phyloP scores from a whole-genome alignment of 257 asterid species.

The Fraxinus excelsior region DNA sequence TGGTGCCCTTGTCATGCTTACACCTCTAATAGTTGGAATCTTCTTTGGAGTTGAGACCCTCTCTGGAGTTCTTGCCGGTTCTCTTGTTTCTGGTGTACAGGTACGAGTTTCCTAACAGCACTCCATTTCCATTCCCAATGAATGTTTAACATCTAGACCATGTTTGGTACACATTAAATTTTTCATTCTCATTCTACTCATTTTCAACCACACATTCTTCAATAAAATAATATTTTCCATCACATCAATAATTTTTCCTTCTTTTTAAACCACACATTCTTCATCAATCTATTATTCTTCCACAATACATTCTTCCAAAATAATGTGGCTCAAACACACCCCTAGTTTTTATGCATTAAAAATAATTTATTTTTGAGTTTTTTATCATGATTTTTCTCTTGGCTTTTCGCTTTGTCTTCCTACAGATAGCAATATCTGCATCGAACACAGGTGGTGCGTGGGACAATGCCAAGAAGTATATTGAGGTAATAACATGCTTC shows the following conservation, averaged over 20 bases:
- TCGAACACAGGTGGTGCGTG: slow-evolving; percentile 61
- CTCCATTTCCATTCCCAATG: not conserved
- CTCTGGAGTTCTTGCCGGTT: slow-evolving; percentile 18
- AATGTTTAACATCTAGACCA: not conserved
- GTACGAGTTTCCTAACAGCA: not conserved
- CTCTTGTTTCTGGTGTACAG: slow-evolving; percentile 23
- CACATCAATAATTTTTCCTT: too few relatives aligned
- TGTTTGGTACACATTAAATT: too few relatives aligned
- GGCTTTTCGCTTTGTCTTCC: not conserved
- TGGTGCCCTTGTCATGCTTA: slow-evolving; percentile 9
- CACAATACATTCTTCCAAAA: too few relatives aligned
- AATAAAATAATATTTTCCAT: too few relatives aligned
- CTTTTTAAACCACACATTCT: too few relatives aligned
- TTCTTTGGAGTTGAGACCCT: slow-evolving; percentile 24
- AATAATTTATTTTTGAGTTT: not conserved
- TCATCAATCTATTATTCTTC: too few relatives aligned
- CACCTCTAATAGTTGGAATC: slow-evolving; percentile 17
- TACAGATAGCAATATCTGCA: slow-evolving; percentile 53
- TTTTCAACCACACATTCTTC: too few relatives aligned
- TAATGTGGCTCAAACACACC: too few relatives aligned
- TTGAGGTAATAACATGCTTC: slow-evolving; percentile 34
- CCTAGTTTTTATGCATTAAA: not conserved
- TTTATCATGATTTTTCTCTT: not conserved
- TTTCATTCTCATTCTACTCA: too few relatives aligned
- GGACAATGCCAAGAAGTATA: slow-evolving; percentile 57